phyloP scores from a whole-genome alignment of 495 filamentous ascomycete genomes.

The Terfezia boudieri region DNA sequence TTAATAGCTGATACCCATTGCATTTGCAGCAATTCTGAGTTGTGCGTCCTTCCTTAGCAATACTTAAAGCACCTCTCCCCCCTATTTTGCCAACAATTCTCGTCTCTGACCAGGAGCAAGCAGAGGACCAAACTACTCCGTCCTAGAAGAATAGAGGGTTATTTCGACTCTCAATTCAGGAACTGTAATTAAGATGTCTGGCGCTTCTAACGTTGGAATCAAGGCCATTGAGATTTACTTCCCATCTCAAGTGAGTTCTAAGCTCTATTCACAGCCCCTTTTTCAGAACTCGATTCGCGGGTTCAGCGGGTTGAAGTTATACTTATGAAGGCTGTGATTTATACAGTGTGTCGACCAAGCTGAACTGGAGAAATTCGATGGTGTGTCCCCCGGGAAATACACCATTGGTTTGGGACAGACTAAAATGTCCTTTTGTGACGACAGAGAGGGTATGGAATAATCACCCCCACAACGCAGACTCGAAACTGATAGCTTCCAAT shows the following conservation, averaged over 20 bases:
- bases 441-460: conserved; percentile 61
- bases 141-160: too few species aligned
- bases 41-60: too few species aligned
- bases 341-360: conserved; percentile 81
- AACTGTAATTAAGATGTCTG: conserved; percentile 47
- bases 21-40: too few species aligned
- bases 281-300: too few species aligned
- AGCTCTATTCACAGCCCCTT: too few species aligned
- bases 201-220: conserved; percentile 93
- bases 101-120: too few species aligned
- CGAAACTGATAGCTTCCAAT: not conserved
- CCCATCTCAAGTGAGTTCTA: conserved; percentile 59
- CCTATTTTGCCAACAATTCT: too few species aligned
- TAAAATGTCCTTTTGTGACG: conserved; percentile 99
- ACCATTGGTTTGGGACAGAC: conserved; percentile 98
- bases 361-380: conserved; percentile 96
- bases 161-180: not conserved
- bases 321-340: too few species aligned
- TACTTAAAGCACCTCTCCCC: too few species aligned
- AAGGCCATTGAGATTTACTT: conserved; percentile 99
- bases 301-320: too few species aligned
- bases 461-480: not conserved
- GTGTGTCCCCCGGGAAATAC: conserved; percentile 83
- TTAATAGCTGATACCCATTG: too few species aligned
- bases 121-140: too few species aligned